These are phyloP conservation scores for Echeveria elegans DNA, from an alignment of 164 flowering plant genomes.

Conservation along the genomic window DNA sequence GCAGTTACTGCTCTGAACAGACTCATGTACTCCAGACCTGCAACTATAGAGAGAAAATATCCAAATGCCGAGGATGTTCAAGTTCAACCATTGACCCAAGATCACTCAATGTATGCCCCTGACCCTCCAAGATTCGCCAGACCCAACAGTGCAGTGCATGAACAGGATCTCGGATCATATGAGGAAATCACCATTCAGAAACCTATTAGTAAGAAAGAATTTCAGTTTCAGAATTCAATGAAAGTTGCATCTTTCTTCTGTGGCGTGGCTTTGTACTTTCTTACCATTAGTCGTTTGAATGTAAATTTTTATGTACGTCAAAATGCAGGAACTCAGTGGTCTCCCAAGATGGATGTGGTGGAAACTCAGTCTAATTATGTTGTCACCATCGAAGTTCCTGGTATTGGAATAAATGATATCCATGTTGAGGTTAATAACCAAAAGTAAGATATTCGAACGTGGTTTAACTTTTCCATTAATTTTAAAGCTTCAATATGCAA, in stretches of 20 bases:
- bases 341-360: constrained; percentile 60
- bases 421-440: constrained; percentile 56
- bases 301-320: neutral
- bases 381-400: constrained; percentile 62
- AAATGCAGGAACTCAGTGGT: constrained; percentile 44
- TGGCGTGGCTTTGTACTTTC: neutral
- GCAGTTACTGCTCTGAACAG: constrained; percentile 13
- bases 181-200: constrained; percentile 6
- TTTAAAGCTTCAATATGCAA: neutral
- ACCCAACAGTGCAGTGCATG: constrained; percentile 17
- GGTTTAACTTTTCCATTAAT: neutral
- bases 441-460: constrained; percentile 36
- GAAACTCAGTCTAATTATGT: constrained; percentile 42
- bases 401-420: constrained; percentile 37
- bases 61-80: constrained; percentile 10
- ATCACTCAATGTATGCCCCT: constrained; percentile 14
- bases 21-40: constrained; percentile 48
- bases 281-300: neutral
- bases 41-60: constrained; percentile 13
- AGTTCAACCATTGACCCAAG: constrained; percentile 15
- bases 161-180: neutral
- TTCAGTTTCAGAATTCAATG: neutral
- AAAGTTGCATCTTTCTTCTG: neutral
- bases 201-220: constrained; percentile 19
- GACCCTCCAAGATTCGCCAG: constrained; percentile 44